Evolutionary conservation across 306 rosid genomes (phyloP), one percentile per base, ranked within the genome.

Genomic region (Cicer arietinum): DNA sequence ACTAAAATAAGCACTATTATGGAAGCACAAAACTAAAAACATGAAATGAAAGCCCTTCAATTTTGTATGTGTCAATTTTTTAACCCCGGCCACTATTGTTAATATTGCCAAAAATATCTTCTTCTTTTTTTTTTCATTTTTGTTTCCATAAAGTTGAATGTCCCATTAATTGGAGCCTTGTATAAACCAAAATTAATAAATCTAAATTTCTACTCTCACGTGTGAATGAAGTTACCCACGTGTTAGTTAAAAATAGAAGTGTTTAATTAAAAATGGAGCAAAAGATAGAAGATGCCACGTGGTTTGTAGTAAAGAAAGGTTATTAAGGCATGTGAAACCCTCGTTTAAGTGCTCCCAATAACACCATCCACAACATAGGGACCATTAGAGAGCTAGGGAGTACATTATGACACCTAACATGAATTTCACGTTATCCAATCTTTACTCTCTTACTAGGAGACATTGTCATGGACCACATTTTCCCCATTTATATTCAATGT

Each of bases 291-390:
- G 75, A 80, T 65, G 73, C 71, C 96, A 89, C 89, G 91, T 93
- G 95, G 85, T 82, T 83, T 90, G 96, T 90, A 86, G 93, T 69
- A 73, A 79, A 69, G 80, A 67, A 66, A 54, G 88, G 85, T 71
- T 82, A 85, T 82, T 82, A 85, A 84, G 89, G 81, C 96, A 93
- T 83, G 96, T 89, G 96, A 89, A 88, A 85, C 51, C 81, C 88
- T 85, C 74, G 75, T 82, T 82, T 82, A 88, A 81, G 48, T 84
- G 89, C 87, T 79, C 84, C 95, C 57, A 58, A n/a, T 45, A 67
- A 39, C 76, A 72, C 88, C 77, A 84, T 63, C 44, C 67, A 39
- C 13, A 14, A 35, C 12, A 39, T 44, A 5, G 79, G 85, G 91
- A 83, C 86, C 89, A 80, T 81, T 63, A 56, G 41, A 82, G 82